Evolutionary conservation across 805 yeast species (phyloP), one percentile per base, ranked within the genome.

Genomic region (Hanseniaspora lachancei): DNA sequence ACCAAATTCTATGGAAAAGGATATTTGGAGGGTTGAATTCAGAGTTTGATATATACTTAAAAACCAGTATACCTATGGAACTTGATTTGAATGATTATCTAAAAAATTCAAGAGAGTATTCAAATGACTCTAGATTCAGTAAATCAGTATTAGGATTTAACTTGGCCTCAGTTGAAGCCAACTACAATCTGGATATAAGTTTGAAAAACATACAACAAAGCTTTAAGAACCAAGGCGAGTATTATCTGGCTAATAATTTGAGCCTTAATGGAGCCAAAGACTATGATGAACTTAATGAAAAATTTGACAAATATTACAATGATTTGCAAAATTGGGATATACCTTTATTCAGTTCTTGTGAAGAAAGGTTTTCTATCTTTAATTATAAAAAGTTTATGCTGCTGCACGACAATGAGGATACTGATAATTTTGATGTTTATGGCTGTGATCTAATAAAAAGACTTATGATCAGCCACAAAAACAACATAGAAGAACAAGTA

Each of bases 291-390:
- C 24, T 10, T 27, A 7, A 52, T 15, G 24, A 21, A 21, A 32
- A 44, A n/a, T 44, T 52, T 20, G 39, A 32, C 3, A 20, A 44
- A 9, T 38, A 18, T 24, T 52, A 44, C 38, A n/a, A 44, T 1
- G 46, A 52, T 16, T 24, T 52, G 5, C 39, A 24, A 27, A 35
- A n/a, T 16, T 52, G 55, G 55, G 40, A 52, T n/a, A 24, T 52
- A 3, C 55, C 50, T 9, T 18, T 42, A 36, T 12, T n/a, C 15
- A 15, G 44, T 35, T 16, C 3, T 32, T 3, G 7, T 20, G 16
- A 41, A 23, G 44, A 23, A 13, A 16, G 24, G 18, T 23, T 18
- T 13, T 41, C 8, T 15, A 23, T 41, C 8, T 23, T 21, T 23
- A 41, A 15, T 8, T 23, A 23, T 13, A 41, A 15, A 16, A 41